Evolutionary conservation across 345 rosid species (phyloP).

Genomic region (Brassica incana): DNA sequence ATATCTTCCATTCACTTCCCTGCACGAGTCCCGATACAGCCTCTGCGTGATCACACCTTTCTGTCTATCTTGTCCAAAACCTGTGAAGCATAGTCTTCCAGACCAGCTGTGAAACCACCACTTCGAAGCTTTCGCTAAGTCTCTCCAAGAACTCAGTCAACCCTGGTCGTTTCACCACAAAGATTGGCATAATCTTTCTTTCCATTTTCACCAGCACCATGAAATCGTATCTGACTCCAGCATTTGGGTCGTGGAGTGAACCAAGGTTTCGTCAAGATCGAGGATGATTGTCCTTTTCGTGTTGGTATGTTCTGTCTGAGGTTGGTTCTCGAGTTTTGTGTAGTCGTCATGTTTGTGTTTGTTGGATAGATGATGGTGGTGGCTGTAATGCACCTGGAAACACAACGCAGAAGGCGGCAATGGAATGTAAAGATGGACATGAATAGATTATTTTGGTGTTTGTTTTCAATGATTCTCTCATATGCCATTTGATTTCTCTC

Average conservation of each 20-base stretch:
- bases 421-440: conserved; percentile 57
- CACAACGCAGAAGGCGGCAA: conserved; percentile 64
- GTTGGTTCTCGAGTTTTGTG: conserved; percentile 11
- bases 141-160: conserved; percentile 63
- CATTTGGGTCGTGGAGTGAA: conserved; percentile 65
- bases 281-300: conserved; percentile 62
- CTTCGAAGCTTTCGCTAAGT: conserved; percentile 51
- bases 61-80: conserved; percentile 68
- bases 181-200: conserved; percentile 54
- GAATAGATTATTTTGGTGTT: conserved; percentile 45
- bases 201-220: conserved; percentile 58
- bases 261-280: conserved; percentile 86
- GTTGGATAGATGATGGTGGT: conserved; percentile 29
- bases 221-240: conserved; percentile 59
- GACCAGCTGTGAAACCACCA: conserved; percentile 86
- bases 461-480: conserved; percentile 2
- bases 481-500: conserved; percentile 6
- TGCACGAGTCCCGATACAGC: conserved; percentile 78
- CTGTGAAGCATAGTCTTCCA: conserved; percentile 69
- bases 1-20: conserved; percentile 59
- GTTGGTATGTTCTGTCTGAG: conserved; percentile 11
- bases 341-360: conserved; percentile 5
- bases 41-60: conserved; percentile 61
- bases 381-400: conserved; percentile 56
- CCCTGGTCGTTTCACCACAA: conserved; percentile 85